Base-by-base conservation (phyloP, 345 rosid species). In the Boechera divaricarpa region DNA sequence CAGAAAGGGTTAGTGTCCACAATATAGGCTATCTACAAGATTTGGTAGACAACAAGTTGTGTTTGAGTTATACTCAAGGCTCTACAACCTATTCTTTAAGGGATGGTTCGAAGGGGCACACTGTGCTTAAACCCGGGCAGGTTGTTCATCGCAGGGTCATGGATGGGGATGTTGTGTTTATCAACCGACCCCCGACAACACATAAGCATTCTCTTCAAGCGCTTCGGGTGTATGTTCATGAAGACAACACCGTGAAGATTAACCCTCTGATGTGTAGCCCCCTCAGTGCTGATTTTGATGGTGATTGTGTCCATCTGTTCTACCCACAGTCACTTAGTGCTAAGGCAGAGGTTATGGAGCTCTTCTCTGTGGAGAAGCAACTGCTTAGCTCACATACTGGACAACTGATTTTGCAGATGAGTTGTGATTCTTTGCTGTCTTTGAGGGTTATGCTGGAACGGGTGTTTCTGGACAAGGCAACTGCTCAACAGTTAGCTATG, bases 141-240 rank as follows among this genome's bases (percentile, higher is more conserved):
- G 79, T 94, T 49, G 98, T 92, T 7, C 98, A 90, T 74, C 85
- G 98, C 35, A 80, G 92, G 63, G 89, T 90, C 49, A 89, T 90
- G 96, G 98, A 94, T 51, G 98, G 98, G 45, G 98, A 94, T 76
- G 86, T 74, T 7, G 98, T 95, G 56, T 95, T 95, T 69, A 87
- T 95, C 33, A 92, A 95, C 73, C 84, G 99, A 70, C 99, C 99
- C 7, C 99, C 99, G 1, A 95, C 98, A 24, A 95, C 97, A 0
- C 99, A 95, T 69, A 92, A 95, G 69, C 98, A 95, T 77, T 92
- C 99, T 2, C 68, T 95, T 15, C 99, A 92, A 80, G 99, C 99
- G 5, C 88, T 95, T 28, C 87, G 92, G 8, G 97, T 89, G 3
- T 95, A 95, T 83, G 83, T 92, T 24, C 99, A 95, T 39, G 96